Percentiles rank a stretch among this genome's conserved stretches.
phyloP scores from a whole-genome alignment of 1,139 yeast genomes.

The Candida labiduridarum region DNA sequence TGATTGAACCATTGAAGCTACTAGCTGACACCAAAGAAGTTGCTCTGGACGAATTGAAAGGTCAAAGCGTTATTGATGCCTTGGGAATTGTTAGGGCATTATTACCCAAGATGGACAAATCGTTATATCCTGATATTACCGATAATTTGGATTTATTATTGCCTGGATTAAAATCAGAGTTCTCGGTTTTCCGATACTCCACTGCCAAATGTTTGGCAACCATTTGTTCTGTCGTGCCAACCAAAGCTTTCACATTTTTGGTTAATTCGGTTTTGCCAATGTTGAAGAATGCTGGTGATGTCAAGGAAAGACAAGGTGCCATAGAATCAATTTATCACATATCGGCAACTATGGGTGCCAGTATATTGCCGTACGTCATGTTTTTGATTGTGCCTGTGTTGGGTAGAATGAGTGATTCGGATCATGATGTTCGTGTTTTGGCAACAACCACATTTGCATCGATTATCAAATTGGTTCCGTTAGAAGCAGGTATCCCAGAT shows the following conservation, averaged over 20 bases:
- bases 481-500: constrained; percentile 97
- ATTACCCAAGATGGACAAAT: constrained; percentile 59
- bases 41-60: constrained; percentile 50
- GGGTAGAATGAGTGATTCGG: constrained; percentile 98
- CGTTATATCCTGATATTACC: constrained; percentile 53
- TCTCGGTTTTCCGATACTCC: constrained; percentile 84
- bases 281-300: constrained; percentile 75
- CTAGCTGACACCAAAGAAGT: constrained; percentile 35
- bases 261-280: constrained; percentile 81
- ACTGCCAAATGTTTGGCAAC: constrained; percentile 90
- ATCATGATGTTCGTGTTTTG: constrained; percentile 81
- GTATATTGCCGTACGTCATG: constrained; percentile 90
- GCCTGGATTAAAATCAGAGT: constrained; percentile 66
- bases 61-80: constrained; percentile 86
- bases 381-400: constrained; percentile 93
- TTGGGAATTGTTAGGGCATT: constrained; percentile 80
- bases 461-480: constrained; percentile 90
- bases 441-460: constrained; percentile 98
- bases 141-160: constrained; percentile 51
- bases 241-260: constrained; percentile 73
- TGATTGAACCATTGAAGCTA: constrained; percentile 64
- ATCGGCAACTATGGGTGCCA: constrained; percentile 82
- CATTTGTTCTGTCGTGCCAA: constrained; percentile 72
- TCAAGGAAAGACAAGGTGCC: constrained; percentile 88
- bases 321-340: constrained; percentile 89